Evolutionary conservation across 2,329 filamentous ascomycete species (phyloP).

Genomic region (Penicillium thymicola): DNA sequence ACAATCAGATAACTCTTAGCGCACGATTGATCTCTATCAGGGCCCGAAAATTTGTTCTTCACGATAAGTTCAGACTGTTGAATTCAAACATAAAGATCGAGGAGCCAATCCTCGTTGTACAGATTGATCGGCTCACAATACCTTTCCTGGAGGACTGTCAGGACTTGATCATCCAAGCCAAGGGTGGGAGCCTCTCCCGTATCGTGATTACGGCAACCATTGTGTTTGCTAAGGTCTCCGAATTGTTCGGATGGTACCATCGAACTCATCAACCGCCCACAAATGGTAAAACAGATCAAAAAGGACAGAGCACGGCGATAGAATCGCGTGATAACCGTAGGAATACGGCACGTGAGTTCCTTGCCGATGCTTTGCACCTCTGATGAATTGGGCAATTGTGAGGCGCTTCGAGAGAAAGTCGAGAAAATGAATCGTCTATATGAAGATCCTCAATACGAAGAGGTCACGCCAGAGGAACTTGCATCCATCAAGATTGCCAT

Average conservation of each 20-base stretch:
- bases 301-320: neutral
- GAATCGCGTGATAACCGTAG: neutral
- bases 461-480: slow-evolving; percentile 8
- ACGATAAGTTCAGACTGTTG: no score
- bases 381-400: slow-evolving; percentile 2
- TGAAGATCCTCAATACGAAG: slow-evolving; percentile 3
- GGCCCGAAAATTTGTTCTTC: no score
- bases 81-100: no score
- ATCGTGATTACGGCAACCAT: slow-evolving; percentile 1
- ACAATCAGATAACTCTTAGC: no score
- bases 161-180: no score
- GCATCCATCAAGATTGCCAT: slow-evolving; percentile 11
- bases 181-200: no score
- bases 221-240: neutral
- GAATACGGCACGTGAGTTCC: neutral
- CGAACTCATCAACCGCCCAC: neutral
- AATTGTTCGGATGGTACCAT: neutral
- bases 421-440: slow-evolving; percentile 3
- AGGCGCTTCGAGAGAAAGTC: neutral
- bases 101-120: no score
- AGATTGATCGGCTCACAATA: no score
- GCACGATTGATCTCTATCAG: no score
- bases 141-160: no score
- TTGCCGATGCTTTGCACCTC: neutral
- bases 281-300: neutral